phyloP scores from a whole-genome alignment of 1,284 basidiomycete species.

The Bjerkandera adusta region DNA sequence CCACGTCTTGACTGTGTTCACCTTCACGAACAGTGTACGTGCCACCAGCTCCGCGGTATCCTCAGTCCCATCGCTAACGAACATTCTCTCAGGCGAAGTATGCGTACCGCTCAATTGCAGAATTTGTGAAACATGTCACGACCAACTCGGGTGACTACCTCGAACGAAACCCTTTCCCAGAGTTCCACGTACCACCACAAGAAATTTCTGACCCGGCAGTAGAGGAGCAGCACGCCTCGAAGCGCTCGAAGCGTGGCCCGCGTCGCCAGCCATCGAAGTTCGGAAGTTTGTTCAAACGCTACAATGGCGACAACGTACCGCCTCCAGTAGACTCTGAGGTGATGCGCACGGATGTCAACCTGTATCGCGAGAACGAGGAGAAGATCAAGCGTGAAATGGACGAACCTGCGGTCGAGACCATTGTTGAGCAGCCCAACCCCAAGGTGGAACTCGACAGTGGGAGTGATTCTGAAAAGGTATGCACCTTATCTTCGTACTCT shows the following conservation, averaged over 20 bases:
- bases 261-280: background rate
- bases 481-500: background rate
- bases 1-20: constrained; percentile 71
- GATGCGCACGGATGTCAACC: constrained; percentile 23
- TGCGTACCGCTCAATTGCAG: constrained; percentile 55
- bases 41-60: background rate
- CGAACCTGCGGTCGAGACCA: constrained; percentile 13
- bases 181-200: constrained; percentile 33
- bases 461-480: background rate
- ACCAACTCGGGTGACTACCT: constrained; percentile 34
- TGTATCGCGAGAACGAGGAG: constrained; percentile 34
- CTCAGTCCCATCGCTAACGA: no score
- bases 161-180: constrained; percentile 45
- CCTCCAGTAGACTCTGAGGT: constrained; percentile 1
- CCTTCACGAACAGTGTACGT: constrained; percentile 59
- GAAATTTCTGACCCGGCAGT: constrained; percentile 24
- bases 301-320: background rate
- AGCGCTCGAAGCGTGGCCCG: background rate
- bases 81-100: constrained; percentile 45
- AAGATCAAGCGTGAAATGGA: constrained; percentile 25
- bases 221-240: constrained; percentile 16
- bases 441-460: background rate
- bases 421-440: background rate
- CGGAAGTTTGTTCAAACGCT: constrained; percentile 2
- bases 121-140: constrained; percentile 55